Base-by-base conservation (phyloP, 805 yeast genomes). In the Scheffersomyces spartinae region DNA sequence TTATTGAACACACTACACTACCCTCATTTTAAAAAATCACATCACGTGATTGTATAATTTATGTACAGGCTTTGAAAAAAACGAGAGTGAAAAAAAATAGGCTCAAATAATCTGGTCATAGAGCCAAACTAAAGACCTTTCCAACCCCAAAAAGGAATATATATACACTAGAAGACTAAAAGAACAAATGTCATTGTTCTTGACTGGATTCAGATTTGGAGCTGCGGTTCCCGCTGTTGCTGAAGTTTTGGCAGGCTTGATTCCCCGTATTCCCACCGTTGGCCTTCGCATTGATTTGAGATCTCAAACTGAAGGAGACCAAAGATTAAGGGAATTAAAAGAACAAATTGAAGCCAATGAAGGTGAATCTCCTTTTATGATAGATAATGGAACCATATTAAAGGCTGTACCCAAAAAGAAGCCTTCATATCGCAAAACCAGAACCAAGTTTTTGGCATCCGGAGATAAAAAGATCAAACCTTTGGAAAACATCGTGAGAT, bases 391-490 rank as follows among this genome's bases (percentile, higher is more conserved):
- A n/a, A 43, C 49, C 34, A 68, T 81, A 16, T 58, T 83, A 27
- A 61, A 63, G 38, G 98, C 98, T 5, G 96, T 75, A 5, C 97
- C 98, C 28, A 91, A 91, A 64, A 85, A 86, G 71, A 86, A 85
- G 52, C 74, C 74, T 2, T 84, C 97, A 6, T 83, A 84, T 49
- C 72, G 72, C 57, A 81, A 83, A 52, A 80, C 82, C 44, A 75
- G 96, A 52, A 77, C 71, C 47, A 74, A 86, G 56, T 72, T 79
- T 39, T 71, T 82, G 37, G 85, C 84, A 6, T 83, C 88, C 4
- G 93, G 82, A 7, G 67, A 72, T 30, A 88, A 84, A 49, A 91
- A 85, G 40, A 60, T 82, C 38, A 73, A 81, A 48, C 74, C 76
- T 26, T 64, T 81, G 36, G 69, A 74, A 29, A 77, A 82, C 46